Evolutionary conservation across 768 basidiomycete genomes (phyloP), one percentile per base, ranked within the genome.

Genomic region (Tulasnella sp.): DNA sequence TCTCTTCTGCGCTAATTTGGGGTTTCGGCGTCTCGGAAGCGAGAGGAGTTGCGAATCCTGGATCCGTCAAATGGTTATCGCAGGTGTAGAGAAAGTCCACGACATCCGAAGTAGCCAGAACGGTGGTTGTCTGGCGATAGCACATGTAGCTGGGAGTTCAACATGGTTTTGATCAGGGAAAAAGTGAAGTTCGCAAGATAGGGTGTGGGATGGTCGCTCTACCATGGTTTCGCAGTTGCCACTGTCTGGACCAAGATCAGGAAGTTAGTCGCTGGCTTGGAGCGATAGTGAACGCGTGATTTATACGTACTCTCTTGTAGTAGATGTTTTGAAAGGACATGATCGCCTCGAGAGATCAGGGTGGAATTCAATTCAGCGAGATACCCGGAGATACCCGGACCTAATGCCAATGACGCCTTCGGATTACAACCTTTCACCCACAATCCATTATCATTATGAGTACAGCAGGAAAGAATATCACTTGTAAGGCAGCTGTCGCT

Each of bases 401-500:
- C n/a, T n/a, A 29, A 9, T 27, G 34, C 15, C 17, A 29, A 32
- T 19, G 24, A 43, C 42, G 21, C 23, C 15, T 15, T 7, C 5
- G 5, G 34, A 38, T 38, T 15, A 7, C 34, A 38, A 29, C 17
- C 13, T 17, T n/a, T 42, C 17, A 43, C 26, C 2, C 27, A 3
- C 17, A 17, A 15, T 8, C 50, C 34, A 44, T 24, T 44, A 44
- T 48, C 26, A 48, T 42, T 42, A 21, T 43, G 50, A 54, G 30
- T 21, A 48, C 34, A 17, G 24, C 15, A 13, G 41, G 26, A 23
- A 51, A 74, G 71, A 70, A 72, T 71, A 76, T 95, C 83, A 80
- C 81, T 69, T 80, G 95, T 77, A 95, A 91, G 72, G 94, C 91
- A 32, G 89, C 90, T 41, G 84, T 99, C 61, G 95, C 92, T 72